Conservation (phyloP, 2,329 filamentous ascomycete genomes). For the Scleromitrula shiraiana region DNA sequence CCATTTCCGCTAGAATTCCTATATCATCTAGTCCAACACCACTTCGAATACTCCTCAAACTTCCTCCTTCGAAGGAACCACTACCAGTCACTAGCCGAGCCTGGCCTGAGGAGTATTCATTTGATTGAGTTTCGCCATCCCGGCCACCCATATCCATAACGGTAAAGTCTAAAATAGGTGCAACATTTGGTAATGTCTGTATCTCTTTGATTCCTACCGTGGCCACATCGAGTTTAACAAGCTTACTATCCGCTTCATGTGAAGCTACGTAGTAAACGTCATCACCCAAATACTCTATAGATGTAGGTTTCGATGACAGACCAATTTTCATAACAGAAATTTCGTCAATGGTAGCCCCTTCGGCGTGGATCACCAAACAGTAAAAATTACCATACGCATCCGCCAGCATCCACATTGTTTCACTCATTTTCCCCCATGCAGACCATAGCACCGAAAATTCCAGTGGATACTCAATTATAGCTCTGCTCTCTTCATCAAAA, state of each 20-base stretch:
- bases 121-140: slow-evolving; percentile 68
- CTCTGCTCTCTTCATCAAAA: slow-evolving; percentile 68
- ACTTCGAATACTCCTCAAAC: slow-evolving; percentile 80
- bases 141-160: slow-evolving; percentile 94
- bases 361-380: slow-evolving; percentile 69
- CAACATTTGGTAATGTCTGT: slow-evolving; percentile 76
- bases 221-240: slow-evolving; percentile 56
- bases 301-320: slow-evolving; percentile 65
- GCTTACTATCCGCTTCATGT: slow-evolving; percentile 85
- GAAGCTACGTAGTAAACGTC: slow-evolving; percentile 79
- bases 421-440: slow-evolving; percentile 82
- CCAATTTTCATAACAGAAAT: slow-evolving; percentile 63
- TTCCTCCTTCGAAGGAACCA: slow-evolving; percentile 82
- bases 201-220: slow-evolving; percentile 48
- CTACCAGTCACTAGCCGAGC: slow-evolving; percentile 89
- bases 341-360: slow-evolving; percentile 57
- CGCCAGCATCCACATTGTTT: slow-evolving; percentile 74
- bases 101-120: slow-evolving; percentile 91
- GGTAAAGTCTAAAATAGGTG: slow-evolving; percentile 85
- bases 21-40: slow-evolving; percentile 88
- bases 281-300: slow-evolving; percentile 67
- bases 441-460: slow-evolving; percentile 77
- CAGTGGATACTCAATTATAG: slow-evolving; percentile 55
- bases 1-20: slow-evolving; percentile 72
- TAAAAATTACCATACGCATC: slow-evolving; percentile 87